Percentiles rank a stretch among this genome's conserved stretches.
phyloP scores from a whole-genome alignment of 1,139 yeast species.

The Geotrichum histeridarum region DNA sequence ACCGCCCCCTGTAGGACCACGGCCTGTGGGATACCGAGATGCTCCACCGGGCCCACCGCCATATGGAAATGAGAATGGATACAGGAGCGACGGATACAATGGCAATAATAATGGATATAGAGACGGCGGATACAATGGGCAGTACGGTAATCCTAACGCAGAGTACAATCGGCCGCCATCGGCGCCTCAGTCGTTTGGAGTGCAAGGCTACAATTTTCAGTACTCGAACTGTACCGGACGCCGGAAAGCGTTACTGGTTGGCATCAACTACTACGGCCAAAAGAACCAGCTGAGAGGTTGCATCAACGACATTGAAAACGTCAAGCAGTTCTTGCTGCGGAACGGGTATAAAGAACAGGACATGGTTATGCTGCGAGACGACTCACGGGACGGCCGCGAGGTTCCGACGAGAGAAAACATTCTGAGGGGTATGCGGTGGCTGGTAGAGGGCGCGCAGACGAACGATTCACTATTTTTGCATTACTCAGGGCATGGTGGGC shows the following conservation, averaged over 20 bases:
- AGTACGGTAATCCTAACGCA: conserved; percentile 29
- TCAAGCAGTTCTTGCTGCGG: conserved; percentile 38
- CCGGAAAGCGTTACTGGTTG: conserved; percentile 77
- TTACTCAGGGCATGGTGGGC: conserved; percentile 93
- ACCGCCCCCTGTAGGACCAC: conserved; percentile 5
- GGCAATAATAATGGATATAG: not conserved
- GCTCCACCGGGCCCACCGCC: conserved; percentile 23
- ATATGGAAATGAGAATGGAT: not conserved
- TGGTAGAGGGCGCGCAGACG: conserved; percentile 75
- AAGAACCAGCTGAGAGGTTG: conserved; percentile 72
- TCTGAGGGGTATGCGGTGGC: conserved; percentile 85
- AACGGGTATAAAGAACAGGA: conserved; percentile 72
- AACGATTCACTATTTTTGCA: conserved; percentile 66
- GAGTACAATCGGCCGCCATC: conserved; percentile 34
- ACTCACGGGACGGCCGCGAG: conserved; percentile 55
- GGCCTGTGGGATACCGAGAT: conserved; percentile 16
- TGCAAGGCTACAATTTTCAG: conserved; percentile 43
- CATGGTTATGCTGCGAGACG: conserved; percentile 80
- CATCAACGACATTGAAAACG: conserved; percentile 53
- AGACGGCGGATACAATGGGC: conserved; percentile 23
- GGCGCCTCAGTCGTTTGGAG: conserved; percentile 39
- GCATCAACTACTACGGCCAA: conserved; percentile 82
- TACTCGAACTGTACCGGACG: conserved; percentile 73
- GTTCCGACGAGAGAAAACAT: conserved; percentile 77
- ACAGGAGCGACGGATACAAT: not conserved